Base-by-base conservation (phyloP, 805 yeast genomes). In the Dipodascus albidus region DNA sequence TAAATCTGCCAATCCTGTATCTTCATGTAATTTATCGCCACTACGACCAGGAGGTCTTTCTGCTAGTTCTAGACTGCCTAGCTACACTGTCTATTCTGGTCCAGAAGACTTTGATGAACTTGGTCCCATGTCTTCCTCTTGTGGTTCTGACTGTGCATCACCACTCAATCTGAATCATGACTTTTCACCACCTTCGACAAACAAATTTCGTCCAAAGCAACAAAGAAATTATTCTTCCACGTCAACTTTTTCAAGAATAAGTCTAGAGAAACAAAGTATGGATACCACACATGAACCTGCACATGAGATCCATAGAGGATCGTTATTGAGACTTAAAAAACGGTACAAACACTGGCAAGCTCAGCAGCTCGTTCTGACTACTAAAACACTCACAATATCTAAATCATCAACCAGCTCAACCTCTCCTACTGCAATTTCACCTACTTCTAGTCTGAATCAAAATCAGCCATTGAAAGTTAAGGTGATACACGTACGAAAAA, bases 311-410 rank as follows among this genome's bases (percentile, higher is more conserved):
- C 73, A 70, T 35, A 62, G 69, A 53, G 82, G 82, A 0, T 61
- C 67, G 49, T 57, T 77, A 14, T 58, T 68, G 41, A 61, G 77
- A 11, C 67, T 75, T 22, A 68, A 68, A 53, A 72, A 71, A 51
- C 61, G 74, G 11, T 72, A 71, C 59, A 74, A 71, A 58, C 79
- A 76, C 57, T 78, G 82, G 81, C 71, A 68, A 51, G 62, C 63
- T 53, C 70, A 70, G 57, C 74, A 71, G 58, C 65, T 76, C 14
- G 67, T 74, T 1, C 60, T 78, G 20, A 76, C 80, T 15, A 73
- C 70, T 57, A 65, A 63, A 23, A 62, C 66, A 23, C 53, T 78
- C 31, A 62, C 68, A 51, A 70, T 77, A 55, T 75, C 71, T 69
- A 75, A 74, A 58, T 57, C 61, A 3, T 38, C 44, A 11, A 38